phyloP scores from a whole-genome alignment of 1,284 basidiomycete species.

The Cryptococcus sp. region DNA sequence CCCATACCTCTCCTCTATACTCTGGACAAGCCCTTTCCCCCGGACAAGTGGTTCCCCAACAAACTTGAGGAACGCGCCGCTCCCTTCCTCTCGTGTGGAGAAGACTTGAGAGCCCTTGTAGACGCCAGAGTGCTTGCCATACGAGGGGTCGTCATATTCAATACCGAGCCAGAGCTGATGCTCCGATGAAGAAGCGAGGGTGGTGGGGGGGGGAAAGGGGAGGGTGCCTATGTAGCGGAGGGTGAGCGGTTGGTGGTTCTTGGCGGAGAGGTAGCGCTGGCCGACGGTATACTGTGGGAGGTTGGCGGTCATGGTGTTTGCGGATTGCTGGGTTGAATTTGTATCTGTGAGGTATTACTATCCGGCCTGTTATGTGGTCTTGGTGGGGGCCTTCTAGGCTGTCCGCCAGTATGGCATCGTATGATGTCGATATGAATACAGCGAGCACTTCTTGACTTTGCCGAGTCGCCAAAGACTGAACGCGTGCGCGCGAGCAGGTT shows the following conservation, averaged over 20 bases:
- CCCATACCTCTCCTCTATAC: slow-evolving; percentile 68
- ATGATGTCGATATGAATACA: too few species aligned
- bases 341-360: too few species aligned
- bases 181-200: neutral
- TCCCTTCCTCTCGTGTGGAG: slow-evolving; percentile 34
- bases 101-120: slow-evolving; percentile 80
- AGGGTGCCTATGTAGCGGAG: slow-evolving; percentile 42
- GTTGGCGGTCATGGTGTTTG: too few species aligned
- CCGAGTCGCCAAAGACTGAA: too few species aligned
- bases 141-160: slow-evolving; percentile 83
- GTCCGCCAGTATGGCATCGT: too few species aligned
- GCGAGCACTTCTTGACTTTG: too few species aligned
- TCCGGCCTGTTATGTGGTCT: too few species aligned
- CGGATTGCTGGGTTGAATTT: too few species aligned
- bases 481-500: too few species aligned
- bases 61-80: slow-evolving; percentile 44
- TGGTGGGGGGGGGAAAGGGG: slow-evolving; percentile 6
- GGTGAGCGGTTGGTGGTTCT: slow-evolving; percentile 34
- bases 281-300: slow-evolving; percentile 14
- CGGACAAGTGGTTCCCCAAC: slow-evolving; percentile 34
- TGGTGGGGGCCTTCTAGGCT: too few species aligned
- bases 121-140: slow-evolving; percentile 82
- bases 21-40: slow-evolving; percentile 70
- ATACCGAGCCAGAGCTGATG: slow-evolving; percentile 73
- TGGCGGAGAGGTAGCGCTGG: slow-evolving; percentile 37